Evolutionary conservation across 2,329 filamentous ascomycete species (phyloP), one percentile per base, ranked within the genome.

Genomic region (Fusarium sp.): DNA sequence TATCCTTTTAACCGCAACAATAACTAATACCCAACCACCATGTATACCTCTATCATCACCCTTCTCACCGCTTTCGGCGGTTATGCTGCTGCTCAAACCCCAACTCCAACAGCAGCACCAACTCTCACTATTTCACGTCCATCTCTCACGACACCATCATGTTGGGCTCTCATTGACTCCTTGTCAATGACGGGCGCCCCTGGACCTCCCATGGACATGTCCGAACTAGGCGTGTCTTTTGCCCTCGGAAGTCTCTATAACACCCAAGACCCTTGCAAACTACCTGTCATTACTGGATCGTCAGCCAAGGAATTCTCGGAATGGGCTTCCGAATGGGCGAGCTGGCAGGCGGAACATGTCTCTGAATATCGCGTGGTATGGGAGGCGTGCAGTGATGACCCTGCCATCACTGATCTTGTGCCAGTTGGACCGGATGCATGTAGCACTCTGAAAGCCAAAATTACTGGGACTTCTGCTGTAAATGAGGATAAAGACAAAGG

Each of bases 241-340:
- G 63, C 57, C 22, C 47, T 65, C 4, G 57, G 63, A 41, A 65
- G 56, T 35, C 57, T 65, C 14, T 63, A 52, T 13, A 65, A 63
- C 9, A 54, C 39, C 0, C 47, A 42, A 5, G 47, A 65, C 13
- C 57, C 57, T n/a, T 65, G 63, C 26, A 7, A 63, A n/a, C 57
- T 65, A 11, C 57, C 63, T 3, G 15, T 24, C 11, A 12, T 65
- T 12, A 65, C 57, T 2, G 63, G 63, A 4, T 35, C 33, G 6
- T 54, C 39, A 1, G 57, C 57, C 7, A 26, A 47, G 15, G 26
- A 39, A 3, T 63, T 55, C n/a, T 66, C 48, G 1, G 41, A 64
- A 14, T 66, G 58, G 47, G 47, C 63, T 24, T 66, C 58, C 3
- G 28, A 41, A 5, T 63, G 58, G 63, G 64, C 58, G 31, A 63